phyloP scores from a whole-genome alignment of 176 grass and related monocot species.

The Oryza nivara region DNA sequence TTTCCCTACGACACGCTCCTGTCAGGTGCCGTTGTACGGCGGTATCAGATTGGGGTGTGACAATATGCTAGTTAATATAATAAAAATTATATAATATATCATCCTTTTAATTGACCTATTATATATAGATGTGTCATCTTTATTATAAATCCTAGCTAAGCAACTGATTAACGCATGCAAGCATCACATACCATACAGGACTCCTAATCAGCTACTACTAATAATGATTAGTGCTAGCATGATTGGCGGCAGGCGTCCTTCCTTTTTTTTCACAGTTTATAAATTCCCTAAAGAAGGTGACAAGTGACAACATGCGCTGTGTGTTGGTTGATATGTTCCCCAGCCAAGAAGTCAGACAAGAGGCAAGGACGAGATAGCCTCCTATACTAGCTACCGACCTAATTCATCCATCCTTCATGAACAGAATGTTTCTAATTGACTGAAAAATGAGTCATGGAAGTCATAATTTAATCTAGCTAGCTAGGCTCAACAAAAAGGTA shows the following conservation, averaged over 20 bases:
- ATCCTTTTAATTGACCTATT: no score
- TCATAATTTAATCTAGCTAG: background rate
- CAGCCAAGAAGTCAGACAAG: background rate
- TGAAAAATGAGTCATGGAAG: background rate
- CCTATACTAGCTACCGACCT: background rate
- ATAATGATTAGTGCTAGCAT: background rate
- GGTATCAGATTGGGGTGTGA: no score
- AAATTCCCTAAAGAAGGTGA: background rate
- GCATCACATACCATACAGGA: background rate
- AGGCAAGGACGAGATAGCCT: background rate
- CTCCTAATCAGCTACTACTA: background rate
- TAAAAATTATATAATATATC: no score
- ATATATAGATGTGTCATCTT: no score
- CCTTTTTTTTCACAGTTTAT: background rate
- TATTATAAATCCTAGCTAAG: no score
- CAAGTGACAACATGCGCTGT: background rate
- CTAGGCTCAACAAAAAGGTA: background rate
- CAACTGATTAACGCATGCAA: background rate
- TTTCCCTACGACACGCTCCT: no score
- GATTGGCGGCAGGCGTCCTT: background rate
- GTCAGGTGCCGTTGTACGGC: no score
- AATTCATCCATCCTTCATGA: background rate
- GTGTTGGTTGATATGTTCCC: background rate
- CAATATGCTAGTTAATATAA: no score
- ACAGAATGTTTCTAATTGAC: background rate